A percentile compares a stretch with the other conserved stretches of the same genome.
These are phyloP conservation scores for Microcyclosporella mali DNA, from an alignment of 2,329 filamentous ascomycete genomes.

Conservation along the genomic window DNA sequence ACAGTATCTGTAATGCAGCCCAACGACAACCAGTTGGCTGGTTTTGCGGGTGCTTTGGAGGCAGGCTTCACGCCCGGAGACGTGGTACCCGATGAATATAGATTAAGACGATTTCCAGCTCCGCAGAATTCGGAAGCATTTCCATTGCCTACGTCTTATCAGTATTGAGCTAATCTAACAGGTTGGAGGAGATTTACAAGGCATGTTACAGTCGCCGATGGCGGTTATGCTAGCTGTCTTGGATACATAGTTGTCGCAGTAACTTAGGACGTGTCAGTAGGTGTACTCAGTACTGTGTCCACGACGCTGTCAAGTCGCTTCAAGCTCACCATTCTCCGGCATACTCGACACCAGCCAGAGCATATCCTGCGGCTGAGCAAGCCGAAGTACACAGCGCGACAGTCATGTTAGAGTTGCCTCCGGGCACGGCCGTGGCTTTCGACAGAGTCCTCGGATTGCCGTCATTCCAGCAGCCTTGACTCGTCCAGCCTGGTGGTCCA, in stretches of 20 bases:
- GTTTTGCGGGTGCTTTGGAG: slow-evolving; percentile 15
- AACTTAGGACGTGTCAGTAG: slow-evolving; percentile 26
- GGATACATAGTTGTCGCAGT: slow-evolving; percentile 26
- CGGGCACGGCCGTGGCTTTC: slow-evolving; percentile 18
- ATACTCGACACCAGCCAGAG: slow-evolving; percentile 29
- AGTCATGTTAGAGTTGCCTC: slow-evolving; percentile 20
- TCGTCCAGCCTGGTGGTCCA: slow-evolving; percentile 23
- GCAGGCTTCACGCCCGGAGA: slow-evolving; percentile 12
- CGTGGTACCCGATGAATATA: slow-evolving; percentile 21
- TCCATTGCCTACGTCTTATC: slow-evolving; percentile 13
- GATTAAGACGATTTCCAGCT: slow-evolving; percentile 22
- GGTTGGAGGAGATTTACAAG: slow-evolving; percentile 3
- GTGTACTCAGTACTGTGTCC: no score
- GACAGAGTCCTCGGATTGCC: slow-evolving; percentile 15
- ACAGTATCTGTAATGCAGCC: slow-evolving; percentile 24
- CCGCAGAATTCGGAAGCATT: slow-evolving; percentile 28
- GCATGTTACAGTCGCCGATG: slow-evolving; percentile 24
- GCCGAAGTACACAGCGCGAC: slow-evolving; percentile 25
- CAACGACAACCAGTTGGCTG: slow-evolving; percentile 21
- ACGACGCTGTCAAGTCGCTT: no score
- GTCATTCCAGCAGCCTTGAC: slow-evolving; percentile 31
- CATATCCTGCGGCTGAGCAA: slow-evolving; percentile 26
- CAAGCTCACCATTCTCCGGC: slow-evolving; percentile 30
- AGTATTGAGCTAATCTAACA: no score
- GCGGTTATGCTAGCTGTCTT: slow-evolving; percentile 12